Evolutionary conservation across 2,329 filamentous ascomycete genomes (phyloP).

Genomic region (Aureobasidium sp.): DNA sequence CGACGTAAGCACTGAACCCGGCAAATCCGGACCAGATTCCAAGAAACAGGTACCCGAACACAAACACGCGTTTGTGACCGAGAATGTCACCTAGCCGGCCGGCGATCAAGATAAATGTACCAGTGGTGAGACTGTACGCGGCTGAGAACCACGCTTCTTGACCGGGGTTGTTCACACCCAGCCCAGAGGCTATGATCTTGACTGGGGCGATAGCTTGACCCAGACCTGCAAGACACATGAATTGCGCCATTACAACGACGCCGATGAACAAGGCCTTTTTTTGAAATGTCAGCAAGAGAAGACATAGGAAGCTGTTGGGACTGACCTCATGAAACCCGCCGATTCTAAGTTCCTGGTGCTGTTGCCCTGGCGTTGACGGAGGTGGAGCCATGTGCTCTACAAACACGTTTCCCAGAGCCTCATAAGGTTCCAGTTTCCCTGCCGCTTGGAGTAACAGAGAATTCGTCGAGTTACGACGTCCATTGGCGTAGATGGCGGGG

Average conservation of each 20-base stretch:
- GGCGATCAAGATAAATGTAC: constrained; percentile 38
- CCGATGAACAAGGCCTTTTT: constrained; percentile 19
- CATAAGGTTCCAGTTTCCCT: constrained; percentile 12
- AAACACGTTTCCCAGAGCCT: constrained; percentile 17
- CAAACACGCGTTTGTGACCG: constrained; percentile 35
- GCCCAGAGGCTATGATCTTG: constrained; percentile 38
- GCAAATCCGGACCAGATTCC: constrained; percentile 34
- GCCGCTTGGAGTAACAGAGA: constrained; percentile 19
- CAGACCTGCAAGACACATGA: constrained; percentile 22
- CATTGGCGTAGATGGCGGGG: constrained; percentile 20
- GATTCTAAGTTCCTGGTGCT: constrained; percentile 16
- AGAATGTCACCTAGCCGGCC: constrained; percentile 38
- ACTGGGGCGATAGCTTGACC: constrained; percentile 31
- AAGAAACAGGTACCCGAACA: constrained; percentile 34
- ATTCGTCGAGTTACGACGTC: constrained; percentile 19
- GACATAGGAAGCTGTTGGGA: too few species aligned
- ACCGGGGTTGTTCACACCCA: constrained; percentile 34
- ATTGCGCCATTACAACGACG: constrained; percentile 23
- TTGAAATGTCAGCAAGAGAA: background rate
- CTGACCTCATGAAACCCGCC: constrained; percentile 19
- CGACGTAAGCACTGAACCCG: constrained; percentile 31
- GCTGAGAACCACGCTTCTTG: constrained; percentile 38
- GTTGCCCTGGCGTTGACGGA: background rate
- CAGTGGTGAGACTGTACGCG: constrained; percentile 36
- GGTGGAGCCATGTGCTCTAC: constrained; percentile 5